A percentile compares a stretch with the other conserved stretches of the same genome.
These are phyloP conservation scores for Cymbidium sinense DNA, from an alignment of 106 monocot genomes.

Conservation along the genomic window DNA sequence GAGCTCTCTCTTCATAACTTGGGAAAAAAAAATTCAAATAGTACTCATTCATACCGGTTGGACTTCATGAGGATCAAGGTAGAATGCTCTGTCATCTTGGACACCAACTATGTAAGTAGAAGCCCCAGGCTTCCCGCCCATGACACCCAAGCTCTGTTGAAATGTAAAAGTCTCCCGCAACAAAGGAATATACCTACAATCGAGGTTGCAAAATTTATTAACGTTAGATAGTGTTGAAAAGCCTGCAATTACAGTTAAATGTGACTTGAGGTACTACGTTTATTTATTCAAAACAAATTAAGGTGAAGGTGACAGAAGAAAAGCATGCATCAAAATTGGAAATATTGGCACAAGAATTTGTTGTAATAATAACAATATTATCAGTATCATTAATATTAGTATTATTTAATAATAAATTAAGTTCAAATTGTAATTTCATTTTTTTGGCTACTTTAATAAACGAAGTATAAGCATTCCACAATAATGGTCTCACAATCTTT, in stretches of 20 bases:
- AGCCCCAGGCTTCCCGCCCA: constrained; percentile 94
- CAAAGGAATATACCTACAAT: constrained; percentile 76
- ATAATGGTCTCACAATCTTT: not conserved
- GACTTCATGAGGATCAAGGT: constrained; percentile 90
- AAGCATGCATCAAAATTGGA: not conserved
- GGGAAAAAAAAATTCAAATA: not conserved
- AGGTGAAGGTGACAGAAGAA: not conserved
- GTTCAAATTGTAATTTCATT: too few species aligned
- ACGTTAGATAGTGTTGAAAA: not conserved
- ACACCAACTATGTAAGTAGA: constrained; percentile 94
- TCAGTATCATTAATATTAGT: too few species aligned
- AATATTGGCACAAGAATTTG: too few species aligned
- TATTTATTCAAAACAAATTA: not conserved
- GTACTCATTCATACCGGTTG: constrained; percentile 41
- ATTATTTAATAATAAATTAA: too few species aligned
- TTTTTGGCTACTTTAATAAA: too few species aligned
- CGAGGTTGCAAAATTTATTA: constrained; percentile 2
- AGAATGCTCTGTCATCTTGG: constrained; percentile 89
- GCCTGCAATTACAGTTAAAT: not conserved
- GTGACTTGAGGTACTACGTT: not conserved
- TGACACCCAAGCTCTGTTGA: constrained; percentile 87
- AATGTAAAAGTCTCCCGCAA: constrained; percentile 80
- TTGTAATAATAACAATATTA: too few species aligned
- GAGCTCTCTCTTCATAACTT: not conserved
- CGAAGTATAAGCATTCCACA: not conserved